Percentiles rank a stretch among this genome's conserved stretches.
phyloP scores from a whole-genome alignment of 768 basidiomycete species.

The Suillus weaverae region DNA sequence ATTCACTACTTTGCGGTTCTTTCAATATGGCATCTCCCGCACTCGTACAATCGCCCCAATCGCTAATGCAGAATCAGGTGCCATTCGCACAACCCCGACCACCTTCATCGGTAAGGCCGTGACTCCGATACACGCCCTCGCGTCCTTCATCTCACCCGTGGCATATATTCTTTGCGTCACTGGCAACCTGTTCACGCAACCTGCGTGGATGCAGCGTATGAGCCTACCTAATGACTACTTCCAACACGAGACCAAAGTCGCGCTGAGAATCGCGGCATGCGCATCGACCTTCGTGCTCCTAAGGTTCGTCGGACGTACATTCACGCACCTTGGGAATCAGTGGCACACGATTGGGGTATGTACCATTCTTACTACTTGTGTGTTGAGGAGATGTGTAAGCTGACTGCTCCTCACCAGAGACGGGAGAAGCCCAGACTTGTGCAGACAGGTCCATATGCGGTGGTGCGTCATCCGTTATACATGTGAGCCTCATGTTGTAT shows the following conservation, averaged over 20 bases:
- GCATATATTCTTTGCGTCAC: conserved; percentile 28
- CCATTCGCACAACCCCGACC: conserved; percentile 15
- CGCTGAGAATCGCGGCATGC: conserved; percentile 29
- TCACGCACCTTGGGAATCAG: conserved; percentile 28
- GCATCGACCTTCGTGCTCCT: conserved; percentile 22
- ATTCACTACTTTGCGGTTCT: conserved; percentile 26
- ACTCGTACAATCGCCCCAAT: conserved; percentile 2
- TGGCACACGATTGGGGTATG: conserved; percentile 34
- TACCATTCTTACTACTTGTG: not conserved
- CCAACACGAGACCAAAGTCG: conserved; percentile 20
- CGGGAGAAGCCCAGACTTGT: conserved; percentile 32
- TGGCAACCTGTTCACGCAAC: conserved; percentile 33
- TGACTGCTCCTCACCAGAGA: conserved; percentile 15
- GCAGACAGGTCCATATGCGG: conserved; percentile 34
- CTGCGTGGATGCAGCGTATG: conserved; percentile 33
- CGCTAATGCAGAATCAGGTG: conserved; percentile 16
- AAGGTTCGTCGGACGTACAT: conserved; percentile 14
- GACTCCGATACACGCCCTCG: conserved; percentile 27
- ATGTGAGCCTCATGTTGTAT: conserved; percentile 20
- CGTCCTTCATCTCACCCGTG: conserved; percentile 25
- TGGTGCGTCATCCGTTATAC: conserved; percentile 39
- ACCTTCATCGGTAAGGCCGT: conserved; percentile 27
- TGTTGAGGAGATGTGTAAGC: not conserved
- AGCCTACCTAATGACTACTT: conserved; percentile 27
- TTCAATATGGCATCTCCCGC: conserved; percentile 21